These are phyloP conservation scores for Phytophthora vignae DNA, from an alignment of 352 stramenopile genomes.

Conservation along the genomic window DNA sequence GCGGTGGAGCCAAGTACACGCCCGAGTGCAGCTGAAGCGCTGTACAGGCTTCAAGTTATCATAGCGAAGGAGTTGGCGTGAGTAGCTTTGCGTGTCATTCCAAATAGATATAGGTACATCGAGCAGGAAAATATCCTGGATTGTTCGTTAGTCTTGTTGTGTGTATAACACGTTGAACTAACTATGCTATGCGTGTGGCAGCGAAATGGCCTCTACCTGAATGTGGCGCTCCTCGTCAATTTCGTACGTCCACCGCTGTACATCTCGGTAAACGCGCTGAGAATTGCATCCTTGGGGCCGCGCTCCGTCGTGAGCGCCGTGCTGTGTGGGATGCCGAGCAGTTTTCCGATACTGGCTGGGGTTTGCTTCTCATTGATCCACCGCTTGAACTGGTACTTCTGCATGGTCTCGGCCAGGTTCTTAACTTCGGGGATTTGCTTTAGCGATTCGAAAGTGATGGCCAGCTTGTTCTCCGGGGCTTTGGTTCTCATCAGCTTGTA, in stretches of 20 bases:
- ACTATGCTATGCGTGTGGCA: no score
- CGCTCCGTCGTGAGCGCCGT: not conserved
- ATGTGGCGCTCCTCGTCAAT: no score
- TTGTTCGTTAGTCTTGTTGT: no score
- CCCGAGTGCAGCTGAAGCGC: constrained; percentile 14
- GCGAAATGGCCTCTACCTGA: no score
- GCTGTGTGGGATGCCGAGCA: not conserved
- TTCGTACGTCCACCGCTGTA: no score
- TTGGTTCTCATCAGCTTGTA: not conserved
- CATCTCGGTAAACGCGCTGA: not conserved
- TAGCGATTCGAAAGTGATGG: not conserved
- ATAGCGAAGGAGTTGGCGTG: constrained; percentile 4
- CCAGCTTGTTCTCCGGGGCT: not conserved
- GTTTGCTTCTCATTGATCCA: not conserved
- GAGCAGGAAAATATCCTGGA: no score
- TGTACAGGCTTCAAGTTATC: constrained; percentile 23
- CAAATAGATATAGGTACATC: no score
- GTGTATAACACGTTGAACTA: no score
- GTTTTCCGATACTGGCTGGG: not conserved
- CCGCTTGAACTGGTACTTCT: not conserved
- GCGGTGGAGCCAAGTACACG: not conserved
- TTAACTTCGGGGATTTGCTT: not conserved
- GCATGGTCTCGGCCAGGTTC: not conserved
- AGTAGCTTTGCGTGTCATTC: not conserved
- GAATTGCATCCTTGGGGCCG: not conserved